phyloP scores from a whole-genome alignment of 2,329 filamentous ascomycete species.

The Plectosphaerella cucumerina region DNA sequence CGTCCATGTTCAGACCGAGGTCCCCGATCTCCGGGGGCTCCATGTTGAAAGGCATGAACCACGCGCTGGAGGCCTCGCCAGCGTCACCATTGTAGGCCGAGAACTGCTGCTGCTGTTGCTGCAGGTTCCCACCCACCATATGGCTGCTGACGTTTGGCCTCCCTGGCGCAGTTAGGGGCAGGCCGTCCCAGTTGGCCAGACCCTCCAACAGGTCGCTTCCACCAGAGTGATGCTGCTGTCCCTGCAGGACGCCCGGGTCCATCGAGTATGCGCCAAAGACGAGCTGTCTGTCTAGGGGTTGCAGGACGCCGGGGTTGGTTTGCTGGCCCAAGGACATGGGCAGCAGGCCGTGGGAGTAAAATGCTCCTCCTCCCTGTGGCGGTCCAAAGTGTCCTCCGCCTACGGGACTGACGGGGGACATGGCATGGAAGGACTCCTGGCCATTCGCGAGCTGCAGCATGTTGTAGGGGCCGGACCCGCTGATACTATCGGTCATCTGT shows the following conservation, averaged over 20 bases:
- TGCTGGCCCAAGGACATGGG: constrained; percentile 46
- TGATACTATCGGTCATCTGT: constrained; percentile 35
- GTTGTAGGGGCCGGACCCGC: constrained; percentile 34
- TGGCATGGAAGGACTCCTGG: constrained; percentile 38
- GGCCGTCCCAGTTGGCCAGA: constrained; percentile 36
- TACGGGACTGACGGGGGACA: constrained; percentile 51
- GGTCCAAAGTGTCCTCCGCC: constrained; percentile 31
- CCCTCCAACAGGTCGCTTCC: constrained; percentile 30
- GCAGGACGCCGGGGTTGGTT: constrained; percentile 45
- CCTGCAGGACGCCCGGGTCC: constrained; percentile 35
- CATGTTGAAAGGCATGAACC: constrained; percentile 93
- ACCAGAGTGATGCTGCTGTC: constrained; percentile 21
- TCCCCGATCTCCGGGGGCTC: constrained; percentile 64
- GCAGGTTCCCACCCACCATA: background rate
- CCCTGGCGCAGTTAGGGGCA: constrained; percentile 22
- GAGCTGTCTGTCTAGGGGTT: constrained; percentile 71
- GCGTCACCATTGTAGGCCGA: background rate
- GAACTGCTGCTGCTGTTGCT: constrained; percentile 1
- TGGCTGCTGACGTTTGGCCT: background rate
- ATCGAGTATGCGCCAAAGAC: constrained; percentile 69
- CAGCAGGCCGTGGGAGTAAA: constrained; percentile 52
- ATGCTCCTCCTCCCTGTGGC: constrained; percentile 15
- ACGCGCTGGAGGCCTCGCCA: constrained; percentile 59
- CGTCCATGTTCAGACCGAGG: constrained; percentile 39
- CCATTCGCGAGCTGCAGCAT: constrained; percentile 36